phyloP scores from a whole-genome alignment of 768 basidiomycete species.

The Kockovaella imperatae region DNA sequence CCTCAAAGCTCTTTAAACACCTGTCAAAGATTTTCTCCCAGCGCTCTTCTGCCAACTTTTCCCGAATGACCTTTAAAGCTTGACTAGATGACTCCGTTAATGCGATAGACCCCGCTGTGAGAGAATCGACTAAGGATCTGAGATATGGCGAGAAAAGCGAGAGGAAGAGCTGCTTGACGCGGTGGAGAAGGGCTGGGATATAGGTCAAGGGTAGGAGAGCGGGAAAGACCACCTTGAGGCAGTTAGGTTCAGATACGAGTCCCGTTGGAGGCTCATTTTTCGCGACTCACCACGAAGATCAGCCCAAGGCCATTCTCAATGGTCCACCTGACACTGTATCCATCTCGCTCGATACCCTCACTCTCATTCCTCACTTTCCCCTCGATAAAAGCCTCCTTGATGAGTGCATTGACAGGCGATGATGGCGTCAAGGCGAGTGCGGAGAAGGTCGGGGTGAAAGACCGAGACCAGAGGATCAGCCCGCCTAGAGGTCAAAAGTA shows the following conservation, averaged over 20 bases:
- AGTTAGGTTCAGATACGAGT: not conserved
- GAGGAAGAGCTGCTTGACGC: constrained; percentile 76
- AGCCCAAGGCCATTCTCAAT: constrained; percentile 91
- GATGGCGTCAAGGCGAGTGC: constrained; percentile 61
- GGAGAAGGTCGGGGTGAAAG: constrained; percentile 80
- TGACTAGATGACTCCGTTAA: constrained; percentile 10
- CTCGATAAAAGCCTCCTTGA: constrained; percentile 86
- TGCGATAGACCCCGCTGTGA: constrained; percentile 41
- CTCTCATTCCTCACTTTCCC: constrained; percentile 54
- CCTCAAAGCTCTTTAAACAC: constrained; percentile 19
- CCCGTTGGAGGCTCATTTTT: not conserved
- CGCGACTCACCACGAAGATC: constrained; percentile 77
- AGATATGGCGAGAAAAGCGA: constrained; percentile 79
- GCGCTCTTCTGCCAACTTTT: constrained; percentile 26
- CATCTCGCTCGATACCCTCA: constrained; percentile 84
- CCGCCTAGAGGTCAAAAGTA: constrained; percentile 55
- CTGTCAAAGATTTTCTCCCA: constrained; percentile 41
- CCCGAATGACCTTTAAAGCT: constrained; percentile 20
- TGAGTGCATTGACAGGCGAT: constrained; percentile 79
- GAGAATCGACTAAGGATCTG: constrained; percentile 69
- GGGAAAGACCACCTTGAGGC: constrained; percentile 79
- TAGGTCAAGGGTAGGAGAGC: constrained; percentile 91
- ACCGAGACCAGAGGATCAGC: constrained; percentile 85
- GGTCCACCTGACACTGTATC: constrained; percentile 88
- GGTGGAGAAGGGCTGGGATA: constrained; percentile 74